Evolutionary conservation across 768 basidiomycete genomes (phyloP).

Genomic region (Kwoniella botswanensis): DNA sequence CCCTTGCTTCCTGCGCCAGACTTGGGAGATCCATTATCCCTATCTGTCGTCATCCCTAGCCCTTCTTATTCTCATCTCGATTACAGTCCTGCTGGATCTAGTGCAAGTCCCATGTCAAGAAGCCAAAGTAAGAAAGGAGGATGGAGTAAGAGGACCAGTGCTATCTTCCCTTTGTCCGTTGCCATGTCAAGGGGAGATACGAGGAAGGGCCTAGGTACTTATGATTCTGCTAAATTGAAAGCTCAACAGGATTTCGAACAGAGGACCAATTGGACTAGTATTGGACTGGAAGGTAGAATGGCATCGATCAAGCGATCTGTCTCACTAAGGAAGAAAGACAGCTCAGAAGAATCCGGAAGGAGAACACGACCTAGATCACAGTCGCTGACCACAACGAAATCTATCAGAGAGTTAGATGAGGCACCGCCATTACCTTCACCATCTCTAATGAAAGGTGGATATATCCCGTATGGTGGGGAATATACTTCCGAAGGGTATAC

Average conservation of each 20-base stretch:
- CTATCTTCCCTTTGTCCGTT: conserved; percentile 24
- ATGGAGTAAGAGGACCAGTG: conserved; percentile 18
- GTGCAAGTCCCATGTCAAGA: conserved; percentile 3
- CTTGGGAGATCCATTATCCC: conserved; percentile 29
- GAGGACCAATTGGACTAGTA: not conserved
- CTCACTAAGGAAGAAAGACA: conserved; percentile 23
- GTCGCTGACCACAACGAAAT: conserved; percentile 9
- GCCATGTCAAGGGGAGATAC: conserved; percentile 31
- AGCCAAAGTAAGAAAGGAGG: not conserved
- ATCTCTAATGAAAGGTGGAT: conserved; percentile 2
- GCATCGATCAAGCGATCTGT: conserved; percentile 8
- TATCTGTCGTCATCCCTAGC: conserved; percentile 27
- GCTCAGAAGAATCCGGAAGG: not conserved
- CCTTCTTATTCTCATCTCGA: conserved; percentile 35
- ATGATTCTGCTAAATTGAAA: conserved; percentile 26
- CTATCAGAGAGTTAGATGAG: not conserved
- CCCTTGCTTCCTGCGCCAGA: conserved; percentile 29
- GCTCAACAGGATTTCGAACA: conserved; percentile 26
- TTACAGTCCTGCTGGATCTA: conserved; percentile 31
- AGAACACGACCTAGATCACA: conserved; percentile 32
- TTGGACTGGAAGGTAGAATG: conserved; percentile 3
- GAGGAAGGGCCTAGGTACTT: conserved; percentile 21
- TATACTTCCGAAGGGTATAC: conserved; percentile 7
- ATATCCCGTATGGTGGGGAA: not conserved
- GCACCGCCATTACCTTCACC: conserved; percentile 24